A percentile compares a stretch with the other conserved stretches of the same genome.
Evolutionary conservation across 2,329 filamentous ascomycete species (phyloP).

Genomic region (Trichoderma sp.): DNA sequence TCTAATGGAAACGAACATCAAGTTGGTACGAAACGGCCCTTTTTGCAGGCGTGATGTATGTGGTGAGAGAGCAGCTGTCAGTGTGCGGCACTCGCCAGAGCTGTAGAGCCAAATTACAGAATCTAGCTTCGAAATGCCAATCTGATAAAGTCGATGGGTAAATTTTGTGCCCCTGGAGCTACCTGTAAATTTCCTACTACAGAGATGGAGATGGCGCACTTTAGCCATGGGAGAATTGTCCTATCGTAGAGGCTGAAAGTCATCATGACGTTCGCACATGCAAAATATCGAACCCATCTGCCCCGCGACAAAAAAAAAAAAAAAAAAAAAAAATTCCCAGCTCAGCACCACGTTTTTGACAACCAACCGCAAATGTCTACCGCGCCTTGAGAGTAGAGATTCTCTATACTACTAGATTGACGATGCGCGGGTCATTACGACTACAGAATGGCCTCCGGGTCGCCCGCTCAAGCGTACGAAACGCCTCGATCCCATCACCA

Average conservation of each 20-base stretch:
- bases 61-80: neutral
- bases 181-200: neutral
- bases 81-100: neutral
- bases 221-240: neutral
- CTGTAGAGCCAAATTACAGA: neutral
- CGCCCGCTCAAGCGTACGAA: constrained; percentile 23
- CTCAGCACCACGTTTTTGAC: constrained; percentile 1
- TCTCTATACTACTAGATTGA: neutral
- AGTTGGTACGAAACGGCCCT: constrained; percentile 30
- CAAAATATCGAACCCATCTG: neutral
- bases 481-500: neutral
- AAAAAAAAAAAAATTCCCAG: neutral
- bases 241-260: neutral
- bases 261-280: constrained; percentile 18
- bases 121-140: neutral
- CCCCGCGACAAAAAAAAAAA: constrained; percentile 15
- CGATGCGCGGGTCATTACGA: constrained; percentile 25
- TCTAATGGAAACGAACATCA: constrained; percentile 43
- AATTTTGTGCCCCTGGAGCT: too few relatives aligned
- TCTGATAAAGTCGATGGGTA: neutral
- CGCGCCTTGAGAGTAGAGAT: neutral
- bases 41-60: neutral
- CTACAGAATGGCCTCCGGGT: constrained; percentile 24
- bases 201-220: too few relatives aligned
- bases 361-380: neutral